Conservation (phyloP, 257 asterid genomes). For the Misopates orontium region DNA sequence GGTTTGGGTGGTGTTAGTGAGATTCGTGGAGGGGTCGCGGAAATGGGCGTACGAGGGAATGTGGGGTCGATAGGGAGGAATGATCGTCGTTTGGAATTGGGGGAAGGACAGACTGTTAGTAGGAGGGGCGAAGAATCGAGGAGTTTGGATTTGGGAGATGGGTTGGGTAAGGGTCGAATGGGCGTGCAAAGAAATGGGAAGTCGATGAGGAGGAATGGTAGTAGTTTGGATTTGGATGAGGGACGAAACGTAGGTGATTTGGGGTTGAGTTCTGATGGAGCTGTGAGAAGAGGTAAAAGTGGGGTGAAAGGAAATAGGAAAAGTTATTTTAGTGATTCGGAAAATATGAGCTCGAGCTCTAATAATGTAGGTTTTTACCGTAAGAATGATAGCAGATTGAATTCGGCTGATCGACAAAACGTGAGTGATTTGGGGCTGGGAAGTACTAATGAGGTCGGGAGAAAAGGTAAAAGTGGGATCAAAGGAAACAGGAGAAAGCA, state of each 20-base stretch:
- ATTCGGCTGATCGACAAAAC: not conserved
- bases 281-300: too few species aligned
- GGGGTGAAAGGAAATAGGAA: too few species aligned
- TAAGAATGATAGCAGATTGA: slow-evolving; percentile 25
- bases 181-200: slow-evolving; percentile 9
- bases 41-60: too few species aligned
- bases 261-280: slow-evolving; percentile 14
- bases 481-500: slow-evolving; percentile 35
- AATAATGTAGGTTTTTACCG: too few species aligned
- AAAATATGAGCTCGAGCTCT: too few species aligned
- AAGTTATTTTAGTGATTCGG: too few species aligned
- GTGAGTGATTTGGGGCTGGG: slow-evolving; percentile 11
- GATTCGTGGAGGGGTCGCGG: not conserved
- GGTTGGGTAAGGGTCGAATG: slow-evolving; percentile 4
- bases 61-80: too few species aligned
- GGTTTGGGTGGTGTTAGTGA: not conserved
- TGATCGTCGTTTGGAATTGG: too few species aligned
- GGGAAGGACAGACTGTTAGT: too few species aligned
- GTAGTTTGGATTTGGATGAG: slow-evolving; percentile 21
- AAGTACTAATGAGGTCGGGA: slow-evolving; percentile 22
- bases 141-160: slow-evolving; percentile 11
- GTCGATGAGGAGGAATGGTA: slow-evolving; percentile 18
- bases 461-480: slow-evolving; percentile 36
- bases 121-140: too few species aligned
- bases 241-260: slow-evolving; percentile 28